Evolutionary conservation across 192 early-diverging fungal species (phyloP), one percentile per base, ranked within the genome.

Genomic region (Linnemannia exigua): DNA sequence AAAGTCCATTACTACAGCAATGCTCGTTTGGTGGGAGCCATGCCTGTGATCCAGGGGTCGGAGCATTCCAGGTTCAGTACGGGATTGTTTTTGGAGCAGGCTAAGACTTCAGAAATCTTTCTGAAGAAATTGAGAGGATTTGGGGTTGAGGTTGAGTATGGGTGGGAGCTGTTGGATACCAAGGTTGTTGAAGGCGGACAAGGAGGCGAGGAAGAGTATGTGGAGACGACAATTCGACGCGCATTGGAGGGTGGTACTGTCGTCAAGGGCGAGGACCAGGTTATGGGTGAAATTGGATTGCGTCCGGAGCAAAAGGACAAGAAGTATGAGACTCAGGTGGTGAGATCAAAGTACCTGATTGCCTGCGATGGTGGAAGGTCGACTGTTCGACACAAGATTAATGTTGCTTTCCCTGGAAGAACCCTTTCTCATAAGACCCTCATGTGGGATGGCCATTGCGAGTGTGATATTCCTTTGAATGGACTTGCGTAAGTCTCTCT

Each of bases 131-230:
- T 80, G 44, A 46, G 67, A 9, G 54, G 81, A 50, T 2, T 58
- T 7, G 83, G 88, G 0, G 76, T 70, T 2, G 51, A 72, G 54
- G 54, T 88, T 19, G 84, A 86, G 31, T 41, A 41, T 20, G 84
- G 84, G 12, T 86, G 84, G 84, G 84, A 86, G 38, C 63, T 86
- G 0, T 9, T 83, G 28, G 76, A 83, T 20, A 83, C 79, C 1
- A 74, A 33, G 35, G 79, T 80, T 36, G 22, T 74, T 22, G 79
- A 74, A 20, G 22, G 37, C 3, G 25, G 25, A 28, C 12, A 38
- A 9, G 19, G 38, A 9, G 22, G 35, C 22, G 19, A 31, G 31
- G 8, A 69, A 35, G 47, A 20, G 3, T 9, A 58, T 58, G 72
- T 80, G 0, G 79, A 80, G 33, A 69, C 79, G 14, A 68, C 63